phyloP scores from a whole-genome alignment of 2,329 filamentous ascomycete species.

The Corinectria fuckeliana region DNA sequence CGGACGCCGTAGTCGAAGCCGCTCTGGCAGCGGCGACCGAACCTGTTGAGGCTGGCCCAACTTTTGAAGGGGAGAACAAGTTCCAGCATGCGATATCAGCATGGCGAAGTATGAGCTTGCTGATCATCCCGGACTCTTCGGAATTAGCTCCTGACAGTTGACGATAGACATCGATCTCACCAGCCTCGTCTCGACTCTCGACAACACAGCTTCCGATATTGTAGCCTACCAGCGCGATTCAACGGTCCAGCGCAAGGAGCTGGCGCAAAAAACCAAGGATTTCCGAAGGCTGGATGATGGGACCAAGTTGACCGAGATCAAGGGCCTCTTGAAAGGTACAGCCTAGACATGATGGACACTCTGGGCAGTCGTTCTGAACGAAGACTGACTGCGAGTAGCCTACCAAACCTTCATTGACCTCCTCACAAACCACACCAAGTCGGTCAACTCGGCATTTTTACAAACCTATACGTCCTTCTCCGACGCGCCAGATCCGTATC shows the following conservation, averaged over 20 bases:
- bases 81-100: slow-evolving; percentile 96
- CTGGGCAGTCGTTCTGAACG: neutral
- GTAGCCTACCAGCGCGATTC: slow-evolving; percentile 92
- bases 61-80: slow-evolving; percentile 76
- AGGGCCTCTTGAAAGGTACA: slow-evolving; percentile 82
- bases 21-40: slow-evolving; percentile 33
- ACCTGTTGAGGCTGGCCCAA: slow-evolving; percentile 36
- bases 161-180: slow-evolving; percentile 82
- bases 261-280: slow-evolving; percentile 99
- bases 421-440: slow-evolving; percentile 93
- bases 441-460: slow-evolving; percentile 90
- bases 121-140: neutral
- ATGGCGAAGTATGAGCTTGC: slow-evolving; percentile 77
- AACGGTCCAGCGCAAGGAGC: slow-evolving; percentile 93
- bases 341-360: neutral
- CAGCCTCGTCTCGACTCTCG: slow-evolving; percentile 81
- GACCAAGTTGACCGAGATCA: slow-evolving; percentile 86
- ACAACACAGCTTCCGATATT: slow-evolving; percentile 93
- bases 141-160: slow-evolving; percentile 24
- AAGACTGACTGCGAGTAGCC: slow-evolving; percentile 57
- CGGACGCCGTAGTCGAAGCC: slow-evolving; percentile 42
- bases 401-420: slow-evolving; percentile 98
- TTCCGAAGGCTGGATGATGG: slow-evolving; percentile 93
- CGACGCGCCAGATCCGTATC: slow-evolving; percentile 95
- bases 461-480: slow-evolving; percentile 92